Evolutionary conservation across 75 land plant species (phyloP).

Genomic region (Selaginella moellendorffii): DNA sequence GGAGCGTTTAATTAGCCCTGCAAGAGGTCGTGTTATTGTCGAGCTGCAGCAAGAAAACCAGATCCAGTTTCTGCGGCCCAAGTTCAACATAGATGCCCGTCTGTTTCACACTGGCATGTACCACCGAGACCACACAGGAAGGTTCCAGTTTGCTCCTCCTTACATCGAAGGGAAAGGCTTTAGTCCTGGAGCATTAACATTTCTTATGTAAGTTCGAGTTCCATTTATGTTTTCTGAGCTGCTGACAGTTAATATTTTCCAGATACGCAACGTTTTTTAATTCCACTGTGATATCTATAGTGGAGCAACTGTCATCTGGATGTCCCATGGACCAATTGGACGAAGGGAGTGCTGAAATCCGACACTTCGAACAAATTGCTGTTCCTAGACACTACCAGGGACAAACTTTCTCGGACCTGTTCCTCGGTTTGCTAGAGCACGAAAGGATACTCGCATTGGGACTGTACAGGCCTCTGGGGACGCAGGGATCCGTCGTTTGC

Average conservation of each 20-base stretch:
- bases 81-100: constrained; percentile 15
- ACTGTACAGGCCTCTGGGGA: constrained; percentile 23
- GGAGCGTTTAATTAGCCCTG: constrained; percentile 26
- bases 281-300: constrained; percentile 20
- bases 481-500: constrained; percentile 18
- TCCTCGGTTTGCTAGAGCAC: constrained; percentile 20
- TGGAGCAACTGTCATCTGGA: constrained; percentile 29
- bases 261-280: constrained; percentile 40
- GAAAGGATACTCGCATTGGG: constrained; percentile 25
- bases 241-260: not conserved
- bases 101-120: constrained; percentile 19
- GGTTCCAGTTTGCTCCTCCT: constrained; percentile 32
- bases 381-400: constrained; percentile 27
- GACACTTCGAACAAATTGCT: constrained; percentile 24
- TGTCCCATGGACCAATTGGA: constrained; percentile 1
- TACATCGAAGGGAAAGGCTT: constrained; percentile 36
- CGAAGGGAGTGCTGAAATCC: not conserved
- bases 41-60: constrained; percentile 33
- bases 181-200: constrained; percentile 22
- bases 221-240: not conserved
- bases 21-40: constrained; percentile 25
- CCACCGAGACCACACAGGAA: constrained; percentile 23
- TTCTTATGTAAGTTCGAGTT: constrained; percentile 30
- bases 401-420: constrained; percentile 19
- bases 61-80: constrained; percentile 30